Base-by-base conservation (phyloP, 148 eudicot species). In the Polygonum maritimum region DNA sequence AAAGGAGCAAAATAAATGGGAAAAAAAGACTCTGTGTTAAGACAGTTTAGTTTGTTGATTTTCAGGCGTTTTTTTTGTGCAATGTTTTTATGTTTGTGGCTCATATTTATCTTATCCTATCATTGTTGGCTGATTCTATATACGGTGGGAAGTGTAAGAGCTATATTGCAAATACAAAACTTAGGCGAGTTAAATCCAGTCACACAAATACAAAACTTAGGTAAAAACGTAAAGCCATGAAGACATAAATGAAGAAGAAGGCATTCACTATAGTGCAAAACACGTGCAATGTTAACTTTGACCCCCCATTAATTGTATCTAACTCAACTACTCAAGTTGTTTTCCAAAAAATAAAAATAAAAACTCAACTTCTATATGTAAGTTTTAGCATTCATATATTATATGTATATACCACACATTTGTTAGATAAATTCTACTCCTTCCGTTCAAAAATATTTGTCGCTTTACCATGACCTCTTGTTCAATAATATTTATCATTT, bases 101-200 rank as follows among this genome's bases (percentile, higher is more conserved):
- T 82, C 83, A 74, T 52, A 82, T 84, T 69, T 75, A 79, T 78
- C 89, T 86, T 85, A 85, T 88, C 88, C 71, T 67, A 67, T 67
- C 71, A 38, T 67, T 67, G 71, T 67, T 67, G 71, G 69, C 44
- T 67, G 44, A 38, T 63, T 62, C 45, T 60, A 0, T 60, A 26
- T 60, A 60, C 16, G 69, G 69, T 26, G 35, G 69, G 1, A 60
- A 60, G 38, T 60, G 69, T 31, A 10, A 57, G 69, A 26, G 35
- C 6, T 51, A 5, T 51, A 15, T 26, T 60, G 69, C 69, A 67
- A 67, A 16, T 26, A 26, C 31, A 26, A 26, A 26, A 26, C 15
- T 12, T 16, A 14, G 2, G 54, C 5, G 54, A 49, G 18, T 49
- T 49, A 49, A 49, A 49, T 49, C 15, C 54, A 49, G 15, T 49